phyloP scores from a whole-genome alignment of 148 eudicot genomes.

The Rhododendron vialii region DNA sequence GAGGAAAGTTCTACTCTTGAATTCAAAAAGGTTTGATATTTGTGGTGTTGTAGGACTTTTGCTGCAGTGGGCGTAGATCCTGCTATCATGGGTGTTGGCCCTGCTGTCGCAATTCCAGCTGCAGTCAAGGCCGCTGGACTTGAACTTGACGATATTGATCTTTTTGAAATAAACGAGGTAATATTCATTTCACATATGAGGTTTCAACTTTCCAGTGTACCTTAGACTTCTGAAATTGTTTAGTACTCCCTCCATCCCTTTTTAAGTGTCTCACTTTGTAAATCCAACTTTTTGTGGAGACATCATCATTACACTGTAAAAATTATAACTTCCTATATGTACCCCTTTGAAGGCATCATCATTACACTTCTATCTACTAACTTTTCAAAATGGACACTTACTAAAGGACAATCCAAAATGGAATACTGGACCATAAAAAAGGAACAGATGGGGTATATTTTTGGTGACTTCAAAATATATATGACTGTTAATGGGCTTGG shows the following conservation, averaged over 20 bases:
- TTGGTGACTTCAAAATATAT: too few relatives aligned
- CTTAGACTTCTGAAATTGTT: neutral
- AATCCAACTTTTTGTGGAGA: too few relatives aligned
- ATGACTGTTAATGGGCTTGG: too few relatives aligned
- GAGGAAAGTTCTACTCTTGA: neutral
- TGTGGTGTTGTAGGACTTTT: conserved; percentile 52
- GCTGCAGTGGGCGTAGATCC: conserved; percentile 95
- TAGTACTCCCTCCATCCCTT: neutral
- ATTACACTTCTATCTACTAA: too few relatives aligned
- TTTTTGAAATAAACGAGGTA: conserved; percentile 93
- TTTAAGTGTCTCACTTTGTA: too few relatives aligned
- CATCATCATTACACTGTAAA: too few relatives aligned
- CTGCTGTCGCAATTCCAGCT: conserved; percentile 92
- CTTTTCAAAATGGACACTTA: too few relatives aligned
- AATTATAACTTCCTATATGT: too few relatives aligned
- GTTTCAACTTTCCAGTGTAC: neutral
- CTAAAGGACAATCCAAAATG: too few relatives aligned
- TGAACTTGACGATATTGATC: conserved; percentile 75
- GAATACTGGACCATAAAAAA: too few relatives aligned
- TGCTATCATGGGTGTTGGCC: conserved; percentile 87
- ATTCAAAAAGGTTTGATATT: neutral
- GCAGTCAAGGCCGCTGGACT: conserved; percentile 95
- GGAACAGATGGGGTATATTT: too few relatives aligned
- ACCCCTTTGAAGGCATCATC: too few relatives aligned
- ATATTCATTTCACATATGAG: neutral